phyloP scores from a whole-genome alignment of 441 rosid species.

The Erysimum cheiri region DNA sequence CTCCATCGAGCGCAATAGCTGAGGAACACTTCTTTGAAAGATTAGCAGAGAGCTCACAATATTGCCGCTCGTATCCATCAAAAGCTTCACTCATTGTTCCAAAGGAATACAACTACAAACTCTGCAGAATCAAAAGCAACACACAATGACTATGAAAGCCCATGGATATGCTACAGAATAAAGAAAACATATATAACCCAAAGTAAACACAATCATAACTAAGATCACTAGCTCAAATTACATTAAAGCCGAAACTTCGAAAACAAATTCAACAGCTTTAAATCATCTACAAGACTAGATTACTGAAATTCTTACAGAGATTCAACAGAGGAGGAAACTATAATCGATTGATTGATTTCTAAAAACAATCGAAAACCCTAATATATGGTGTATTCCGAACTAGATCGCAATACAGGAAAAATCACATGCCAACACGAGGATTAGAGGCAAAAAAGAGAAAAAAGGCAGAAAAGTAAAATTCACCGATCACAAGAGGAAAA shows the following conservation, averaged over 20 bases:
- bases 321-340: neutral
- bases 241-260: neutral
- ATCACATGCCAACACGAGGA: conserved; percentile 19
- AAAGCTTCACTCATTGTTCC: conserved; percentile 82
- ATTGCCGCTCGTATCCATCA: conserved; percentile 85
- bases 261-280: conserved; percentile 3
- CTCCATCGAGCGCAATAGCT: conserved; percentile 69
- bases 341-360: conserved; percentile 3
- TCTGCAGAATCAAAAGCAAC: conserved; percentile 30
- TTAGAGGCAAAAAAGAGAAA: neutral
- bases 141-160: neutral
- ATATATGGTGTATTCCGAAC: neutral
- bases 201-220: neutral
- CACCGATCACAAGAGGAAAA: conserved; percentile 5
- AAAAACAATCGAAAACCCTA: conserved; percentile 18
- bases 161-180: neutral
- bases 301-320: neutral
- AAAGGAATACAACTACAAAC: neutral
- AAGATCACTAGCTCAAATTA: neutral
- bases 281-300: neutral
- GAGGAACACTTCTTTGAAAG: conserved; percentile 72
- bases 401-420: conserved; percentile 27
- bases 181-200: too few species aligned
- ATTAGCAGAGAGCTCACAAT: conserved; percentile 87
- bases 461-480: conserved; percentile 9